Conservation (phyloP, 768 basidiomycete genomes). For the Tubosaeta sp. region DNA sequence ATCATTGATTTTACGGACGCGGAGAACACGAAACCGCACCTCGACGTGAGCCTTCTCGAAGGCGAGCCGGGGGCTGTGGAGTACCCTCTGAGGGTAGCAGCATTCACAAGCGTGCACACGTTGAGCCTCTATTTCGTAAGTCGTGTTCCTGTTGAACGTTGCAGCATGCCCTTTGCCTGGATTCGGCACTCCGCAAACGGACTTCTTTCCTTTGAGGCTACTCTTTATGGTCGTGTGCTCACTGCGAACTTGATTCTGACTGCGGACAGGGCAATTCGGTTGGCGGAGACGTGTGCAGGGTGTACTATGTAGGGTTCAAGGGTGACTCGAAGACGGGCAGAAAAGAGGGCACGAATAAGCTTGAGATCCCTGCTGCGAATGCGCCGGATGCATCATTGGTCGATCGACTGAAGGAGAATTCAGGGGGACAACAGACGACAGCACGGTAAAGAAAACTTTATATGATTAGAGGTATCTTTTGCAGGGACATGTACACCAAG, state of each 20-base stretch:
- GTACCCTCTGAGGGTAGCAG: constrained; percentile 72
- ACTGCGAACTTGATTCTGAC: constrained; percentile 10
- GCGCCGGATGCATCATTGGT: constrained; percentile 69
- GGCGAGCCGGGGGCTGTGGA: constrained; percentile 67
- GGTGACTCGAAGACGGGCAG: constrained; percentile 56
- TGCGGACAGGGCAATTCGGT: constrained; percentile 55
- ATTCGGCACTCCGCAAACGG: not conserved
- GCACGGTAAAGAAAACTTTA: constrained; percentile 36
- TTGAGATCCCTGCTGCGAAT: constrained; percentile 77
- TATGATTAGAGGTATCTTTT: not conserved
- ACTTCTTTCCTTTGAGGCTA: constrained; percentile 14
- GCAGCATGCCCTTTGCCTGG: constrained; percentile 16
- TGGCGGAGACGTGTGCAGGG: constrained; percentile 58
- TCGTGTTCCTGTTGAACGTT: constrained; percentile 18
- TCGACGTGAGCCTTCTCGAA: constrained; percentile 67
- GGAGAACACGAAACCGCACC: constrained; percentile 63
- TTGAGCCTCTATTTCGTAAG: constrained; percentile 79
- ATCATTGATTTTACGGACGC: constrained; percentile 78
- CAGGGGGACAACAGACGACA: constrained; percentile 58
- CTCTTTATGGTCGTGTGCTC: constrained; percentile 16
- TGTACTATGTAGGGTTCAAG: constrained; percentile 83
- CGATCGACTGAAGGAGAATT: constrained; percentile 55
- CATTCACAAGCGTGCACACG: constrained; percentile 70
- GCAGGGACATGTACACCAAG: not conserved
- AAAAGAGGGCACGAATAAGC: constrained; percentile 57